Evolutionary conservation across 306 rosid species (phyloP), one percentile per base, ranked within the genome.

Genomic region (Delonix regia): DNA sequence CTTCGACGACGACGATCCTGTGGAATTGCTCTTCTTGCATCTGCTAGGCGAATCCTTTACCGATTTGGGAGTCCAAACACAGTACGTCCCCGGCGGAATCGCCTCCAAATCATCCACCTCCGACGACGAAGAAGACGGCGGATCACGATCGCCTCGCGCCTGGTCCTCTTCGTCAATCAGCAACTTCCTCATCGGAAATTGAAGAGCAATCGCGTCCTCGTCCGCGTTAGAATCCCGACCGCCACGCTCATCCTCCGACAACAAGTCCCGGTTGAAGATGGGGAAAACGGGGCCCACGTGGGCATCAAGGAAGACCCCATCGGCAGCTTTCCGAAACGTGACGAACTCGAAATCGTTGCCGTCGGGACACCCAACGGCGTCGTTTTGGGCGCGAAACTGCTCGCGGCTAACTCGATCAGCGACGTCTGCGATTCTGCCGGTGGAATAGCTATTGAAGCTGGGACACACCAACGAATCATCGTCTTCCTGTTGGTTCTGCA

Each of bases 11-110:
- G 91, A 85, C 24, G 90, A 80, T 65, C 94, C 90, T 0, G 90
- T 86, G 10, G 94, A 90, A 28, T 77, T 87, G 84, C 94, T 86
- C 81, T 90, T 90, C 84, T 80, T 79, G 62, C 94, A 86, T 48
- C 61, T 69, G 10, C 72, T 41, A 10, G 81, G 81, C 4, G 84
- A 74, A n/a, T 68, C 67, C 66, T 71, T 81, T 27, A 21, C 63
- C 11, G 83, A 2, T 72, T 88, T 66, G n/a, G 71, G 71, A 66
- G 71, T 41, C 94, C 94, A 88, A 0, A 88, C 79, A 56, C 90
- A 90, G 87, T 88, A 90, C n/a, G 86, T 83, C 12, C 89, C 92
- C 19, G 83, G 53, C 19, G 90, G 89, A 21, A 88, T 71, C 12
- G 71, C 25, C 33, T 66, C 71, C 52, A 66, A 41, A 39, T 66